Base-by-base conservation (phyloP, 805 yeast species). In the Lachancea quebecensis region DNA sequence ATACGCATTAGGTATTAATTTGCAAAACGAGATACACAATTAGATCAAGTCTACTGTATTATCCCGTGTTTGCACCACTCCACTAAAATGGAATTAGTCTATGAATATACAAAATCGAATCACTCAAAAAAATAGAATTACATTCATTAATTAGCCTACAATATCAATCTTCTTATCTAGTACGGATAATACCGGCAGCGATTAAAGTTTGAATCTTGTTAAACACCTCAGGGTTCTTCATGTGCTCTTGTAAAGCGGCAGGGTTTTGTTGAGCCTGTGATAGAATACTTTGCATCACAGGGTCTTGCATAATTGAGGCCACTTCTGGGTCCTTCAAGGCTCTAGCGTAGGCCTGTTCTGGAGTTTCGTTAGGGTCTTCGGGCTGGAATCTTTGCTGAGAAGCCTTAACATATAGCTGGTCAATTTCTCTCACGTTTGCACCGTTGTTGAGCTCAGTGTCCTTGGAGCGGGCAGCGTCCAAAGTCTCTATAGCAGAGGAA, bases 181-280 rank as follows among this genome's bases (percentile, higher is more conserved):
- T 44, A 21, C 47, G 47, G 60, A 93, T 90, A 46, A 93, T 85
- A 66, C 99, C 99, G 15, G 98, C 96, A 46, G 97, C 96, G 64
- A 90, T 83, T 66, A 93, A 77, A 56, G 85, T 75, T 66, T 85
- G 83, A 57, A 93, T 81, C 79, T 93, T 93, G 66, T 81, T 82
- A 61, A 81, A 78, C 41, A 93, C 85, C 50, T 81, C 95, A 35
- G 99, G 98, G 69, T 93, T 93, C 74, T 80, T 85, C 96, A 93
- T 89, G 70, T 93, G 99, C 59, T 91, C 97, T 65, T 86, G 95
- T 57, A 93, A 75, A 45, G 98, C 98, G 38, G 96, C 95, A 41
- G 99, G 99, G 64, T 93, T 85, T 49, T 80, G 86, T 66, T 83
- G 85, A 15, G 98, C 98, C 71, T 93, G 99, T 56, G 79, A 83